These are phyloP conservation scores for Xylariales sp. DNA, from an alignment of 2,329 filamentous ascomycete genomes.

Conservation along the genomic window DNA sequence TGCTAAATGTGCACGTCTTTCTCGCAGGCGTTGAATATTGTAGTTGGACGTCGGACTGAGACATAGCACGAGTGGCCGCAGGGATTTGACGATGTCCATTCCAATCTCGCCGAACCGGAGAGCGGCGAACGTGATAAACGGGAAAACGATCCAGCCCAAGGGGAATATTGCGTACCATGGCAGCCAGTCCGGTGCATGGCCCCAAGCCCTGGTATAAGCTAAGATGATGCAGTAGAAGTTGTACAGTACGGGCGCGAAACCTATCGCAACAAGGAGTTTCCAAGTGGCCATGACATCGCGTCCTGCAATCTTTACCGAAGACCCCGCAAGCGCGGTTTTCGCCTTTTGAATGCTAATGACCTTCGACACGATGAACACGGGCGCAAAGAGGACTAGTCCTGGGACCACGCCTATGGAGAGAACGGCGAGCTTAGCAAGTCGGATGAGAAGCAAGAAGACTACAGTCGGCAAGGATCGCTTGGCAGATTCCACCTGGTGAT, in stretches of 20 bases:
- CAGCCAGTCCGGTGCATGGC: slow-evolving; percentile 74
- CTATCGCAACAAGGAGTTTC: slow-evolving; percentile 86
- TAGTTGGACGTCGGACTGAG: slow-evolving; percentile 81
- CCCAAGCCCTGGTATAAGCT: slow-evolving; percentile 73
- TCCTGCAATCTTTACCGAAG: slow-evolving; percentile 82
- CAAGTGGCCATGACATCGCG: slow-evolving; percentile 89
- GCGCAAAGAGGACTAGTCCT: slow-evolving; percentile 80
- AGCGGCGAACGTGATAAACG: slow-evolving; percentile 84
- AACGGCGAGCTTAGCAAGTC: slow-evolving; percentile 70
- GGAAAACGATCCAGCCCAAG: slow-evolving; percentile 74
- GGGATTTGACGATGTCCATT: slow-evolving; percentile 96
- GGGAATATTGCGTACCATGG: slow-evolving; percentile 74
- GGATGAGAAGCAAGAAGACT: slow-evolving; percentile 71
- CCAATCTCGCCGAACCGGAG: slow-evolving; percentile 95
- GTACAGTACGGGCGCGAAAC: slow-evolving; percentile 77
- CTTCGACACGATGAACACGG: slow-evolving; percentile 81
- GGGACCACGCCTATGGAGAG: slow-evolving; percentile 79
- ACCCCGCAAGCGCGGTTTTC: slow-evolving; percentile 76
- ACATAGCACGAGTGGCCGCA: slow-evolving; percentile 80
- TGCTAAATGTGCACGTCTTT: slow-evolving; percentile 68
- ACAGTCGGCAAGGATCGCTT: slow-evolving; percentile 76
- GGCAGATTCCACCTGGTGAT: slow-evolving; percentile 92
- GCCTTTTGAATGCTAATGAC: slow-evolving; percentile 78
- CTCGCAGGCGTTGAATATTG: slow-evolving; percentile 73
- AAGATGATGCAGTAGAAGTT: slow-evolving; percentile 73